Conservation (phyloP, 2,329 filamentous ascomycete genomes). For the Phyllosticta citriasiana region DNA sequence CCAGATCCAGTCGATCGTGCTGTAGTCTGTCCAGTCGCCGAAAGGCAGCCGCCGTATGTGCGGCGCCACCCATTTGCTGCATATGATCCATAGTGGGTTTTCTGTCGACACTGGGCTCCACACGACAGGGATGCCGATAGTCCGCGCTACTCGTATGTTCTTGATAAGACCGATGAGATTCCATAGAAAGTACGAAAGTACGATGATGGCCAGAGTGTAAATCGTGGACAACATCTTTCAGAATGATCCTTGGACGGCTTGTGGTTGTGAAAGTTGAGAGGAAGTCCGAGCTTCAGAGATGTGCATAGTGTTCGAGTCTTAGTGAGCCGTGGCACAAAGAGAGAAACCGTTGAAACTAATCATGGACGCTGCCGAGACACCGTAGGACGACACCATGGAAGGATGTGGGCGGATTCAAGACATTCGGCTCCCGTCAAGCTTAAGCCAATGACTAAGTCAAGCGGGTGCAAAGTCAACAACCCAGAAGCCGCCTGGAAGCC, state of each 20-base stretch:
- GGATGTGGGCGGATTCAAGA: not conserved
- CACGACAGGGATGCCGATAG: not conserved
- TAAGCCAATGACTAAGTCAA: not conserved
- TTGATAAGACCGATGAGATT: not conserved
- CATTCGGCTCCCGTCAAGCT: not conserved
- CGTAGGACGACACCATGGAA: not conserved
- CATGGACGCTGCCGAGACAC: not conserved
- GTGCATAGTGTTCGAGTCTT: not conserved
- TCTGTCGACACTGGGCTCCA: not conserved
- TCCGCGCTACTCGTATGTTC: not conserved
- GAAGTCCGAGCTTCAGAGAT: not conserved
- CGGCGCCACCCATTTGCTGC: not conserved
- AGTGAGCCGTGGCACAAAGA: not conserved
- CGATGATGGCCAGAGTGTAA: not conserved
- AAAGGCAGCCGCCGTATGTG: not conserved
- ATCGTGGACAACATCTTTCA: not conserved
- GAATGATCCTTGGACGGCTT: not conserved
- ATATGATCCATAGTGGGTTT: not conserved
- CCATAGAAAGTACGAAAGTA: not conserved
- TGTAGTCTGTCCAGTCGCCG: not conserved
- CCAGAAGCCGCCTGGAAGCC: no score
- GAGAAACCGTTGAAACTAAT: not conserved
- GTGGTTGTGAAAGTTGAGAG: not conserved
- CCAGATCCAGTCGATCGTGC: slow-evolving; percentile 11
- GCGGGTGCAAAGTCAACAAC: not conserved